Percentiles rank a stretch among this genome's conserved stretches.
Evolutionary conservation across 2,329 filamentous ascomycete genomes (phyloP).

Genomic region (Nemania sp.): DNA sequence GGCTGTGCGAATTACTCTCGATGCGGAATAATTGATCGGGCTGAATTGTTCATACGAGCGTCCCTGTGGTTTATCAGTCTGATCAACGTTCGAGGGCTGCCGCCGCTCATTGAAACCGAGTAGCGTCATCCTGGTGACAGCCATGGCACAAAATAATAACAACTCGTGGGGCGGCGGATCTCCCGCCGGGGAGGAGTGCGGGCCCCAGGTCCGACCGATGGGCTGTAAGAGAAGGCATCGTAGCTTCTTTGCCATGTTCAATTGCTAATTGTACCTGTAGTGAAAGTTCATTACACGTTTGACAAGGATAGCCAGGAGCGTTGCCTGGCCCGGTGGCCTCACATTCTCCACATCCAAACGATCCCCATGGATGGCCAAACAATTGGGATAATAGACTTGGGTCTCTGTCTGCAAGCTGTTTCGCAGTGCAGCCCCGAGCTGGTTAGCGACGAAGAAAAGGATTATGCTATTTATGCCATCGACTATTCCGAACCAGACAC

Average conservation of each 20-base stretch:
- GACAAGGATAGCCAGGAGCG: slow-evolving; percentile 86
- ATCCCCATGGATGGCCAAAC: slow-evolving; percentile 77
- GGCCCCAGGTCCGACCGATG: slow-evolving; percentile 65
- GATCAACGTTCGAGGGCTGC: no score
- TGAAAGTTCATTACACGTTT: slow-evolving; percentile 97
- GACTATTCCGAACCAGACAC: slow-evolving; percentile 96
- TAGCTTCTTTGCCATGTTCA: slow-evolving; percentile 1
- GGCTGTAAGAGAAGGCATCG: slow-evolving; percentile 59
- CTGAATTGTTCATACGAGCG: not conserved
- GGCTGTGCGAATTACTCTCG: not conserved
- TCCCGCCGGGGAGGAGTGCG: slow-evolving; percentile 46
- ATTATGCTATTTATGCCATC: slow-evolving; percentile 96
- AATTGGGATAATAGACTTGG: slow-evolving; percentile 86
- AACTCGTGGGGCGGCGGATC: slow-evolving; percentile 33
- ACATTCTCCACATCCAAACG: slow-evolving; percentile 77
- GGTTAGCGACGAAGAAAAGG: slow-evolving; percentile 67
- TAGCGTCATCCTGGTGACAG: not conserved
- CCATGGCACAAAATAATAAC: slow-evolving; percentile 37
- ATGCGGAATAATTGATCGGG: slow-evolving; percentile 1
- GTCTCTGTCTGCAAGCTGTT: slow-evolving; percentile 84
- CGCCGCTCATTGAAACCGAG: not conserved
- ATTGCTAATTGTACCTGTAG: slow-evolving; percentile 50
- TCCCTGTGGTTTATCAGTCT: not conserved
- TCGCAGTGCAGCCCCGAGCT: slow-evolving; percentile 81
- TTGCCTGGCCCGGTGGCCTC: slow-evolving; percentile 83